Evolutionary conservation across 805 yeast genomes (phyloP).

Genomic region (Kodamaea sagamina): DNA sequence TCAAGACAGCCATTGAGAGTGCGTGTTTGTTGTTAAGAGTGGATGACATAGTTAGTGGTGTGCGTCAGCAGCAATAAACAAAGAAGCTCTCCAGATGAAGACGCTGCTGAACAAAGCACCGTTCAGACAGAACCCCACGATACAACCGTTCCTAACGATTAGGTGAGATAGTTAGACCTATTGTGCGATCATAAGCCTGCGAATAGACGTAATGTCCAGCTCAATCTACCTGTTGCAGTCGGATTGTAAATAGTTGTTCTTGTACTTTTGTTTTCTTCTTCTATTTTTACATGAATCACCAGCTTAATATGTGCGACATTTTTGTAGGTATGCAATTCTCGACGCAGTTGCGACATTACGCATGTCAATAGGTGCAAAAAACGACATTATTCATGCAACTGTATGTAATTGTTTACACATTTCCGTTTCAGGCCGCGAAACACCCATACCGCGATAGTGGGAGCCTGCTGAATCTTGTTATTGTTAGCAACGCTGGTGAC

Average conservation of each 20-base stretch:
- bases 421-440: neutral
- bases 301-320: neutral
- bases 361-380: neutral
- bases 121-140: too few species aligned
- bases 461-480: slow-evolving; percentile 3
- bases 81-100: neutral
- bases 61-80: slow-evolving; percentile 43
- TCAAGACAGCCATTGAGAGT: slow-evolving; percentile 97
- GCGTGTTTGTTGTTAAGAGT: slow-evolving; percentile 93
- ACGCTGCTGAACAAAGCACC: neutral
- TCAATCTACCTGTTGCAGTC: too few species aligned
- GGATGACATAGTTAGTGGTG: slow-evolving; percentile 97
- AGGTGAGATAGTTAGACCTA: neutral
- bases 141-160: slow-evolving; percentile 1
- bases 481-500: slow-evolving; percentile 3
- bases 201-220: slow-evolving; percentile 3
- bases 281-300: slow-evolving; percentile 5
- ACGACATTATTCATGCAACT: slow-evolving; percentile 1
- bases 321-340: neutral
- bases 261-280: slow-evolving; percentile 8
- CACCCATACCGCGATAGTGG: neutral
- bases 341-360: neutral
- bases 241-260: slow-evolving; percentile 2
- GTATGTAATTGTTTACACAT: slow-evolving; percentile 4
- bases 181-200: slow-evolving; percentile 5